phyloP scores from a whole-genome alignment of 2,329 filamentous ascomycete species.

The Pseudogymnoascus pannorum region DNA sequence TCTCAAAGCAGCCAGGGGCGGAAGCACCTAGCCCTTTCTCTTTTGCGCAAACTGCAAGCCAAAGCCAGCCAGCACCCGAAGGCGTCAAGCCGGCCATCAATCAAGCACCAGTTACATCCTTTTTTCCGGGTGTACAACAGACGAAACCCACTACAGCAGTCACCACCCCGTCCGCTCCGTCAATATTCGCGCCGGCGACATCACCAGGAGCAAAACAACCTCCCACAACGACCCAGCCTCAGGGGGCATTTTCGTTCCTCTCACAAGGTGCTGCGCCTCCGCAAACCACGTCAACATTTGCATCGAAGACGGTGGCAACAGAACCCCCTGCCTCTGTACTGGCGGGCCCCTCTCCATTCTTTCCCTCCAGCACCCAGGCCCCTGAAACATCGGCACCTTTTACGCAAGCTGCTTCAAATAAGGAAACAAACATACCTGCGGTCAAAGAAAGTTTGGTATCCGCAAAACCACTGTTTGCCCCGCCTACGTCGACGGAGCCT shows the following conservation, averaged over 20 bases:
- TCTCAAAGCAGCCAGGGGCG: not conserved
- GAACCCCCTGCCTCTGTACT: not conserved
- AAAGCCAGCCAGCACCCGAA: not conserved
- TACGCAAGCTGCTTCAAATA: not conserved
- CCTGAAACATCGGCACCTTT: not conserved
- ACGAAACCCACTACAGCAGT: not conserved
- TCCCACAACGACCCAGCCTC: not conserved
- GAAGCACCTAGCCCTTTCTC: slow-evolving; percentile 3
- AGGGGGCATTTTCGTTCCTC: not conserved
- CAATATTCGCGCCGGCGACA: not conserved
- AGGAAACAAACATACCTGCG: not conserved
- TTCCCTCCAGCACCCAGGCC: not conserved
- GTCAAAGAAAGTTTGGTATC: not conserved
- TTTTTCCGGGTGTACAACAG: not conserved
- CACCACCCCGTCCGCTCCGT: not conserved
- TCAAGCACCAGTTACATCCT: not conserved
- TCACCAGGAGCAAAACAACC: not conserved
- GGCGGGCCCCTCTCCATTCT: not conserved
- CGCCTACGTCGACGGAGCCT: not conserved
- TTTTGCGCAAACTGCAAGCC: not conserved
- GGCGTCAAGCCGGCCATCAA: not conserved
- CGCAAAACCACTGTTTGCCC: not conserved
- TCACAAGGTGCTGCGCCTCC: not conserved
- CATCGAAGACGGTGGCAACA: not conserved
- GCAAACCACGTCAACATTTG: not conserved